Evolutionary conservation across 2,329 filamentous ascomycete species (phyloP).

Genomic region (Botrytis cinerea): DNA sequence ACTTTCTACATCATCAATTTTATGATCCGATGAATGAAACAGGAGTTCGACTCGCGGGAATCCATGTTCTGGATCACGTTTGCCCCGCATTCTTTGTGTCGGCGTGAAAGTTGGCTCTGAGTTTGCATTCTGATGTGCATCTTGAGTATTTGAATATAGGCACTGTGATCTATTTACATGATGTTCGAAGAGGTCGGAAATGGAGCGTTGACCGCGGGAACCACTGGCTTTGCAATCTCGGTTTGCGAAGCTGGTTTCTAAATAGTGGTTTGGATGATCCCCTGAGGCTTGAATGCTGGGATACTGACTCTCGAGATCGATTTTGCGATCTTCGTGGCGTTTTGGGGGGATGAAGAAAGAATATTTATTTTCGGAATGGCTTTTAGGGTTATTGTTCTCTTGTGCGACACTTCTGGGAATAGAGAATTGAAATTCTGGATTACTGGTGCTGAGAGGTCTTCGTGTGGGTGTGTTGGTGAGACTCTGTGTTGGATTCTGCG

Average conservation of each 20-base stretch:
- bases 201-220: neutral
- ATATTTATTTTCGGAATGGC: neutral
- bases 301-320: neutral
- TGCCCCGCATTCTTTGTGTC: neutral
- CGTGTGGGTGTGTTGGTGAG: accelerated
- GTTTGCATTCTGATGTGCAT: accelerated
- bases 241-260: neutral
- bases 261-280: neutral
- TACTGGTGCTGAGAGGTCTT: neutral
- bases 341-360: neutral
- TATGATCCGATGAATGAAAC: accelerated
- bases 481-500: neutral
- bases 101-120: neutral
- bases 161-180: neutral
- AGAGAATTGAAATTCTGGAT: neutral
- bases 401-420: neutral
- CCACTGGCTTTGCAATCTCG: neutral
- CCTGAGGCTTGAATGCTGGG: accelerated
- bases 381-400: neutral
- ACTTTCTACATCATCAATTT: neutral
- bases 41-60: no score
- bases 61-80: neutral
- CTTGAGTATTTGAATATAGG: neutral
- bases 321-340: neutral
- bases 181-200: neutral